Percentiles rank a stretch among this genome's conserved stretches.
These are phyloP conservation scores for Trypanosomatidae sp. DNA, from an alignment of 208 protist species.

Conservation along the genomic window DNA sequence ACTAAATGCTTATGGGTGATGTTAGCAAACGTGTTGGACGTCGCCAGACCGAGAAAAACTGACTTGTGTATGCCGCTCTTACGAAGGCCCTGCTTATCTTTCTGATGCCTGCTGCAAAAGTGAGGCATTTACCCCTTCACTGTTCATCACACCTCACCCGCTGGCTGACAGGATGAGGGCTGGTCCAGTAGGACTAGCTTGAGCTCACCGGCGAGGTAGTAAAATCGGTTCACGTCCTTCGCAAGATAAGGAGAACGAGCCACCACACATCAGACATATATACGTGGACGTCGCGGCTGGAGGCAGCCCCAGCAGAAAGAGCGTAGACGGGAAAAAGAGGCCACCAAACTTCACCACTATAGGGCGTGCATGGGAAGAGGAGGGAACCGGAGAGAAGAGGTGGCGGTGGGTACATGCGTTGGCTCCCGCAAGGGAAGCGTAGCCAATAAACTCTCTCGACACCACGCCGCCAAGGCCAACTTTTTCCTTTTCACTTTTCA, in stretches of 20 bases:
- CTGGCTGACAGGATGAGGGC: not conserved
- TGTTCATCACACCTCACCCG: not conserved
- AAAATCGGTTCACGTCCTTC: not conserved
- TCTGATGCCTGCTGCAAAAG: not conserved
- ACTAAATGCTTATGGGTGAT: not conserved
- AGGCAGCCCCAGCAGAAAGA: too few relatives aligned
- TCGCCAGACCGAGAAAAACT: not conserved
- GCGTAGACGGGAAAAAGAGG: too few relatives aligned
- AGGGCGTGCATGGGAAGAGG: not conserved
- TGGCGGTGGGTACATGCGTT: not conserved
- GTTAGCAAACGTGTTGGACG: not conserved
- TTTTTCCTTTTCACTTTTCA: not conserved
- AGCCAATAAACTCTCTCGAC: not conserved
- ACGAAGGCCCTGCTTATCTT: not conserved
- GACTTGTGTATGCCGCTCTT: not conserved
- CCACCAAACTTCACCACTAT: not conserved
- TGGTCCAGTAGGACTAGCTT: not conserved
- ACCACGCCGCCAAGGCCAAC: not conserved
- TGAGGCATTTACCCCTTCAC: not conserved
- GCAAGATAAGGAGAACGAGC: not conserved
- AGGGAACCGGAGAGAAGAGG: not conserved
- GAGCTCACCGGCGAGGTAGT: not conserved
- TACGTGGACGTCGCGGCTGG: too few relatives aligned
- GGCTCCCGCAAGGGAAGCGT: not conserved
- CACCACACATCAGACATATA: too few relatives aligned